Evolutionary conservation across 768 basidiomycete species (phyloP), one percentile per base, ranked within the genome.

Genomic region (Paxillus ammoniavirescens): DNA sequence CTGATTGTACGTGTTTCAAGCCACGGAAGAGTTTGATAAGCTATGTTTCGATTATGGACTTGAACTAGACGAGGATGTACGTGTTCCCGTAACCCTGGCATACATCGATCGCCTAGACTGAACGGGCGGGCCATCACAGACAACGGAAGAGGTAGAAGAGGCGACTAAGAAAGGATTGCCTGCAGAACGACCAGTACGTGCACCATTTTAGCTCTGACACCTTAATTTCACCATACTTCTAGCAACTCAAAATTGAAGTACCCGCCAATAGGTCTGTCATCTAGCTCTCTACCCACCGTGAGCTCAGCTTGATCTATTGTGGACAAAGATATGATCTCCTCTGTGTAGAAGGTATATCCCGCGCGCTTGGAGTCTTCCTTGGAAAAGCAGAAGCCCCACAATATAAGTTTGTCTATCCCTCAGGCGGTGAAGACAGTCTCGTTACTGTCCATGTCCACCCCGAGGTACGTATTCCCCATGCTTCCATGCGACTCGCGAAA

Each of bases 221-320:
- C 10, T 23, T 30, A 18, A 35, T 5, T 55, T 68, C 46, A 65
- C 18, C 8, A 10, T 6, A 31, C 49, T 3, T 36, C 45, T 60
- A 98, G 87, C 93, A 97, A 91, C 77, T 99, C 63, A 99, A 98
- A 80, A 97, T 99, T 63, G 97, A 99, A 72, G 82, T 98, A 42
- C 95, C 97, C 42, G 97, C 97, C n/a, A 99, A 99, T 71, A 86
- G 94, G 93, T 83, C 52, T 28, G 68, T 60, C 28, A 12, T 28
- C 9, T 49, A 38, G 17, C 43, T 41, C 12, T 53, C 62, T 42
- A 28, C 13, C n/a, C 21, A 10, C 35, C 38, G 15, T 50, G 26
- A 43, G 49, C 50, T 33, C 30, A 47, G 9, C 40, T 35, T 56
- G 48, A 49, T 57, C 50, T 33, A 53, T 40, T 42, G 30, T 47